A percentile compares a stretch with the other conserved stretches of the same genome.
These are phyloP conservation scores for Crithidia mellificae DNA, from an alignment of 208 protist genomes.

Conservation along the genomic window DNA sequence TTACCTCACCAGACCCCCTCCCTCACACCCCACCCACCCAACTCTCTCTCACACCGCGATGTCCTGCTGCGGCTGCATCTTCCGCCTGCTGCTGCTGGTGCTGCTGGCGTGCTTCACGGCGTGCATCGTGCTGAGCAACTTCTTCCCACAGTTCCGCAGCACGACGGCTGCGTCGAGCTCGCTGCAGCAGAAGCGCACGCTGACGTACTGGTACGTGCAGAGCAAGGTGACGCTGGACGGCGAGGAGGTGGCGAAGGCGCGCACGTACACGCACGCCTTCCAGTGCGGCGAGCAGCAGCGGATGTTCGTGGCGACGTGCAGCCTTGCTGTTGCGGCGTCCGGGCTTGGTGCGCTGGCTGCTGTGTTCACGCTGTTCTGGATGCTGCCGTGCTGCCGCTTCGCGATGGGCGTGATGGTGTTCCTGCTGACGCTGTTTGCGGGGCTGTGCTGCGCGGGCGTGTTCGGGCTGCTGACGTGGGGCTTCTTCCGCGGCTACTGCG, in stretches of 20 bases:
- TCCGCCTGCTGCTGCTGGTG: conserved; percentile 6
- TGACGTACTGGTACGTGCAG: conserved; percentile 6
- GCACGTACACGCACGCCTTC: neutral
- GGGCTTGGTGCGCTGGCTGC: neutral
- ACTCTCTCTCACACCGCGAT: conserved; percentile 1
- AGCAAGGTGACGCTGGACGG: neutral
- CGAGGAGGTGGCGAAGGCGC: neutral
- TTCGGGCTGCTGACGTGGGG: conserved; percentile 5
- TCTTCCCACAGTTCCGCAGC: conserved; percentile 5
- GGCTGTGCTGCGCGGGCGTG: neutral
- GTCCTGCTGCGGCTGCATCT: conserved; percentile 7
- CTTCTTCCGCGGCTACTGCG: conserved; percentile 1
- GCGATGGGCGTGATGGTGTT: conserved; percentile 1
- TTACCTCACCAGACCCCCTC: no score
- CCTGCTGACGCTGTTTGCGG: neutral
- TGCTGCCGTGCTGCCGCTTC: conserved; percentile 10
- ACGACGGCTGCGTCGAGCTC: neutral
- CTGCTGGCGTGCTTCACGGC: conserved; percentile 9
- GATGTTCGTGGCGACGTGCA: neutral
- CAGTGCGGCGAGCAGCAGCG: neutral
- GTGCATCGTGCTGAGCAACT: conserved; percentile 3
- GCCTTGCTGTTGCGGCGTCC: neutral
- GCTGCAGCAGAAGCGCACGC: neutral
- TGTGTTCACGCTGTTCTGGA: conserved; percentile 1
- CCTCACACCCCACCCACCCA: no score